phyloP scores from a whole-genome alignment of 805 yeast species.

The Yamadazyma akitaensis region DNA sequence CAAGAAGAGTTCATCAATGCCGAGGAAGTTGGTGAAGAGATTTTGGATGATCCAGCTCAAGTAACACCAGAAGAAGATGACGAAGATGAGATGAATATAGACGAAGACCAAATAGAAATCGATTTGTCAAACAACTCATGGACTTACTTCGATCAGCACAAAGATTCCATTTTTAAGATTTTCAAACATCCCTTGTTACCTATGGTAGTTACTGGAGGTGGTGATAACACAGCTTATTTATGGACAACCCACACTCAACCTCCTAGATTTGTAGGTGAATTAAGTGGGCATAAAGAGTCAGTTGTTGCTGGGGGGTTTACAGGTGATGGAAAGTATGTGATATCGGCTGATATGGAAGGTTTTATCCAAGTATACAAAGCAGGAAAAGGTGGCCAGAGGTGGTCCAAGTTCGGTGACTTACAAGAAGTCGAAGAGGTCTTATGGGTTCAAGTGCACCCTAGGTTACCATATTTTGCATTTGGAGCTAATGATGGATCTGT shows the following conservation, averaged over 20 bases:
- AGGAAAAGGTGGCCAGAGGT: conserved; percentile 73
- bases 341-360: conserved; percentile 96
- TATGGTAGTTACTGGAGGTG: conserved; percentile 89
- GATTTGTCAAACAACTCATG: conserved; percentile 89
- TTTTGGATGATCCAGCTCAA: conserved; percentile 23
- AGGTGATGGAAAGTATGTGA: conserved; percentile 70
- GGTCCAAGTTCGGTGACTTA: conserved; percentile 67
- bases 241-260: conserved; percentile 93
- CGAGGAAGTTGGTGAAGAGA: conserved; percentile 27
- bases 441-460: conserved; percentile 81
- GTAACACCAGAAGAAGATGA: conserved; percentile 26
- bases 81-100: conserved; percentile 24
- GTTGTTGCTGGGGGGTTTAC: conserved; percentile 84
- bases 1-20: conserved; percentile 13
- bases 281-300: conserved; percentile 83
- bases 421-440: conserved; percentile 89
- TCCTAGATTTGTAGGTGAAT: conserved; percentile 71
- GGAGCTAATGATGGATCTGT: conserved; percentile 93
- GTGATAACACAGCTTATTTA: conserved; percentile 81
- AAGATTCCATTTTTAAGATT: conserved; percentile 82
- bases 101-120: conserved; percentile 54
- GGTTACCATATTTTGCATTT: conserved; percentile 77
- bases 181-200: conserved; percentile 83
- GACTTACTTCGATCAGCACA: conserved; percentile 84
- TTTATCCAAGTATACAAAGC: conserved; percentile 70